phyloP scores from a whole-genome alignment of 495 filamentous ascomycete genomes.

The Penicillium paradoxum region DNA sequence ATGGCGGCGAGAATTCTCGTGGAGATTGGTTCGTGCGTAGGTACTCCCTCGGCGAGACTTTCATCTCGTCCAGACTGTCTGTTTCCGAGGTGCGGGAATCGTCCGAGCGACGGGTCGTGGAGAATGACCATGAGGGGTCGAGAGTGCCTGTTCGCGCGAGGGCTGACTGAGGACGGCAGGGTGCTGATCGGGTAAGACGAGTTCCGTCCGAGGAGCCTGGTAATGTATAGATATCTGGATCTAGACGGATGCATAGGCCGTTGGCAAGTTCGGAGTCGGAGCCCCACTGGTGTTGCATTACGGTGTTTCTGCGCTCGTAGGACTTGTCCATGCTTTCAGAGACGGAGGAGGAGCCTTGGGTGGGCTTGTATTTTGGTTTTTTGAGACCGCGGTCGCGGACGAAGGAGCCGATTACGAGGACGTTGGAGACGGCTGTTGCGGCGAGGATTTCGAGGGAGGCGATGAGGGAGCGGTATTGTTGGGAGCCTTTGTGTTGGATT shows the following conservation, averaged over 20 bases:
- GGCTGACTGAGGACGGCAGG: conserved; percentile 27
- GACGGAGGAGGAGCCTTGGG: conserved; percentile 49
- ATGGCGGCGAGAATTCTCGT: conserved; percentile 16
- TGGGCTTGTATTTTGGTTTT: conserved; percentile 63
- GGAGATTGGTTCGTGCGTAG: conserved; percentile 28
- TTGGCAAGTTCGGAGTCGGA: conserved; percentile 76
- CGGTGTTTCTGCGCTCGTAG: conserved; percentile 43
- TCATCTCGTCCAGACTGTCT: conserved; percentile 35
- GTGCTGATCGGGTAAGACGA: conserved; percentile 21
- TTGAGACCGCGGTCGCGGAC: conserved; percentile 74
- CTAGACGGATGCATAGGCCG: conserved; percentile 62
- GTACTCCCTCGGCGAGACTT: conserved; percentile 36
- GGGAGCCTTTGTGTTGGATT: conserved; percentile 54
- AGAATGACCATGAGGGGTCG: conserved; percentile 34
- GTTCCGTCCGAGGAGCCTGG: conserved; percentile 1
- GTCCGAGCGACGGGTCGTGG: conserved; percentile 16
- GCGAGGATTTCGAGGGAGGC: conserved; percentile 76
- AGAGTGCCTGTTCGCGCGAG: conserved; percentile 25
- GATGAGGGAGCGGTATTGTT: conserved; percentile 70
- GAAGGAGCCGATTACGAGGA: conserved; percentile 74
- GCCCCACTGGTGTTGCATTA: conserved; percentile 65
- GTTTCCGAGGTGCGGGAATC: conserved; percentile 26
- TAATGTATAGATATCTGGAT: conserved; percentile 51
- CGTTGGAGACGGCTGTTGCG: conserved; percentile 71
- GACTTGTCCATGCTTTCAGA: conserved; percentile 49